Evolutionary conservation across 2,329 filamentous ascomycete species (phyloP).

Genomic region (Elsinoe batatas): DNA sequence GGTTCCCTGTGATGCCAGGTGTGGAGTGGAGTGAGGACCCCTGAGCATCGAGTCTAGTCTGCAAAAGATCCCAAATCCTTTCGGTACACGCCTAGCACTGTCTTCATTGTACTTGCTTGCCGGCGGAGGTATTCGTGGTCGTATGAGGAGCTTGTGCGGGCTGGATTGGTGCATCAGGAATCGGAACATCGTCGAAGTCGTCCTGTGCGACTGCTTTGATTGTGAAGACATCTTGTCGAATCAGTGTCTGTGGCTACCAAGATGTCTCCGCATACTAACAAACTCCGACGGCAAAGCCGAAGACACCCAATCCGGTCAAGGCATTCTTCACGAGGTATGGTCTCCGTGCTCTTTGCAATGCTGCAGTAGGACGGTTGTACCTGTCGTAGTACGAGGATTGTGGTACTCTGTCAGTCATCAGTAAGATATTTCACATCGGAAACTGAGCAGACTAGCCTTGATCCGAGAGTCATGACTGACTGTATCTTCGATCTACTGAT

Average conservation of each 20-base stretch:
- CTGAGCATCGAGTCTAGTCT: neutral
- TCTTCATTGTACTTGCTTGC: neutral
- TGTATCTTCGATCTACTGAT: neutral
- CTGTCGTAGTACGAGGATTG: slow-evolving; percentile 85
- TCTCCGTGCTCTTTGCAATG: slow-evolving; percentile 80
- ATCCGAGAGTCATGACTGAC: slow-evolving; percentile 20
- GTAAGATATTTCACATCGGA: slow-evolving; percentile 7
- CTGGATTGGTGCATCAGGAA: slow-evolving; percentile 61
- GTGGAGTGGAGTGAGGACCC: neutral
- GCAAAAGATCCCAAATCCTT: too few relatives aligned
- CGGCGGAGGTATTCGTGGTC: slow-evolving; percentile 14
- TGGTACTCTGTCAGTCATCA: slow-evolving; percentile 40
- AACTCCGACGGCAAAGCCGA: slow-evolving; percentile 67
- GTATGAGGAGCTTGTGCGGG: slow-evolving; percentile 29
- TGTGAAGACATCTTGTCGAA: slow-evolving; percentile 52
- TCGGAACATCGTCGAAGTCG: slow-evolving; percentile 89
- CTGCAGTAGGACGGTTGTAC: slow-evolving; percentile 72
- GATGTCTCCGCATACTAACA: slow-evolving; percentile 52
- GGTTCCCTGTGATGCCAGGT: neutral
- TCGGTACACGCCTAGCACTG: neutral
- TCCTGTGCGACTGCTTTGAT: slow-evolving; percentile 87
- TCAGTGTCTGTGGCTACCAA: neutral
- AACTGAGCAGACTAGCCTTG: slow-evolving; percentile 15
- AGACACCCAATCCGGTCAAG: slow-evolving; percentile 65
- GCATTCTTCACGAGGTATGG: slow-evolving; percentile 89